phyloP scores from a whole-genome alignment of 2,329 filamentous ascomycete genomes.

The Pseudogymnoascus sp. region DNA sequence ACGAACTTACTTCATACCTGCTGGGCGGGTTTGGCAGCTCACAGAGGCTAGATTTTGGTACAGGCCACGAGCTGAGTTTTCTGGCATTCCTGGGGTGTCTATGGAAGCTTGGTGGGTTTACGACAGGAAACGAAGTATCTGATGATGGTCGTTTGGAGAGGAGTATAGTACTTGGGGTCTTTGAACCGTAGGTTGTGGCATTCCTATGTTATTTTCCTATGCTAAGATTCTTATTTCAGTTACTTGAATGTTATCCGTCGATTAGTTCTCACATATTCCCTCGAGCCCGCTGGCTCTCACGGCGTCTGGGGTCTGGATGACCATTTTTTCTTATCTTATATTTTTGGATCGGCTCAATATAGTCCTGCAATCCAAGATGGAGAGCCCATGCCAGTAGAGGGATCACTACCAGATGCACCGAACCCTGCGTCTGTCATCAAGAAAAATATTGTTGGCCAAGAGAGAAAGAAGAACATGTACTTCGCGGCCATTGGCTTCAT shows the following conservation, averaged over 20 bases:
- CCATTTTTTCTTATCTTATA: slow-evolving; percentile 88
- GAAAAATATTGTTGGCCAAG: slow-evolving; percentile 54
- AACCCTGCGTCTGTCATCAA: slow-evolving; percentile 66
- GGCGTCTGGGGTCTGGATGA: slow-evolving; percentile 99
- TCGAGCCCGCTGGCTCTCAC: slow-evolving; percentile 93
- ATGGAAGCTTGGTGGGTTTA: slow-evolving; percentile 84
- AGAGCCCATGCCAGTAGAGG: slow-evolving; percentile 67
- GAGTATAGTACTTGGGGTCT: slow-evolving; percentile 70
- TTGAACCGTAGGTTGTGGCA: slow-evolving; percentile 66
- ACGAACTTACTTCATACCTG: slow-evolving; percentile 73
- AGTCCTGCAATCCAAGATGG: slow-evolving; percentile 63
- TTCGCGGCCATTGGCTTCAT: slow-evolving; percentile 96
- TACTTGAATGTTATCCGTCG: slow-evolving; percentile 76
- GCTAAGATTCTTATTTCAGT: slow-evolving; percentile 36
- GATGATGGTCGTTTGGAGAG: slow-evolving; percentile 59
- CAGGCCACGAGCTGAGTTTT: slow-evolving; percentile 92
- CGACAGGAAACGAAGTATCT: slow-evolving; percentile 37
- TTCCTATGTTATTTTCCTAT: background rate
- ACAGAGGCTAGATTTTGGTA: slow-evolving; percentile 89
- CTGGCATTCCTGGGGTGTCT: slow-evolving; percentile 82
- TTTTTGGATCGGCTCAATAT: slow-evolving; percentile 89
- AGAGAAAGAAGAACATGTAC: slow-evolving; percentile 72
- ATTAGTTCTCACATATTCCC: slow-evolving; percentile 82
- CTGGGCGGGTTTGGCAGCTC: slow-evolving; percentile 81
- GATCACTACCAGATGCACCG: slow-evolving; percentile 66